Percentiles rank a stretch among this genome's conserved stretches.
phyloP scores from a whole-genome alignment of 2,329 filamentous ascomycete species.

The Exophiala xenobiotica region DNA sequence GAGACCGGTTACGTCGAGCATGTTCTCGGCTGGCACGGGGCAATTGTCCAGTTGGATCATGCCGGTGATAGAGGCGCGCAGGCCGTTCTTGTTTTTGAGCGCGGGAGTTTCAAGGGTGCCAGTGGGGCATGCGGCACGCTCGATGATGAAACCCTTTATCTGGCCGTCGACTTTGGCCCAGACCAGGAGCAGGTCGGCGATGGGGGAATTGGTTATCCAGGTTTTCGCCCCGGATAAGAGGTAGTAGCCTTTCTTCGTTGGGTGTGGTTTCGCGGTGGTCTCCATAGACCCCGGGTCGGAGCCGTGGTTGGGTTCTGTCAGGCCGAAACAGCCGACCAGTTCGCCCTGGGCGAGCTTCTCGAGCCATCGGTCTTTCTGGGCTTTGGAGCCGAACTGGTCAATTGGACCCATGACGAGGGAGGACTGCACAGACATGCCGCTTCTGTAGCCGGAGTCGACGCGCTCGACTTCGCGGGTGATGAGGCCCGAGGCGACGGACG shows the following conservation, averaged over 20 bases:
- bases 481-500: constrained; percentile 78
- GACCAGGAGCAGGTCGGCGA: constrained; percentile 78
- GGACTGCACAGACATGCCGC: constrained; percentile 89
- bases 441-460: constrained; percentile 87
- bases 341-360: constrained; percentile 79
- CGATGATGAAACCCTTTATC: constrained; percentile 88
- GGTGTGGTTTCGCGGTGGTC: constrained; percentile 75
- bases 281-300: constrained; percentile 92
- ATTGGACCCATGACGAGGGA: constrained; percentile 93
- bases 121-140: constrained; percentile 77
- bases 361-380: constrained; percentile 81
- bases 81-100: constrained; percentile 91
- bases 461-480: constrained; percentile 89
- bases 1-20: constrained; percentile 88
- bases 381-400: constrained; percentile 76
- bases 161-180: constrained; percentile 95
- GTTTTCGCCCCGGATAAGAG: constrained; percentile 80
- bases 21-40: constrained; percentile 83
- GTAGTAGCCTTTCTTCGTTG: constrained; percentile 78
- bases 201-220: constrained; percentile 96
- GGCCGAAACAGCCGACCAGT: constrained; percentile 77
- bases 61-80: constrained; percentile 89
- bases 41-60: constrained; percentile 96
- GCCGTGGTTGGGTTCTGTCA: constrained; percentile 91
- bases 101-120: constrained; percentile 87